Percentiles rank a stretch among this genome's conserved stretches.
These are phyloP conservation scores for Fusarium hainanense DNA, from an alignment of 2,329 filamentous ascomycete genomes.

Conservation along the genomic window DNA sequence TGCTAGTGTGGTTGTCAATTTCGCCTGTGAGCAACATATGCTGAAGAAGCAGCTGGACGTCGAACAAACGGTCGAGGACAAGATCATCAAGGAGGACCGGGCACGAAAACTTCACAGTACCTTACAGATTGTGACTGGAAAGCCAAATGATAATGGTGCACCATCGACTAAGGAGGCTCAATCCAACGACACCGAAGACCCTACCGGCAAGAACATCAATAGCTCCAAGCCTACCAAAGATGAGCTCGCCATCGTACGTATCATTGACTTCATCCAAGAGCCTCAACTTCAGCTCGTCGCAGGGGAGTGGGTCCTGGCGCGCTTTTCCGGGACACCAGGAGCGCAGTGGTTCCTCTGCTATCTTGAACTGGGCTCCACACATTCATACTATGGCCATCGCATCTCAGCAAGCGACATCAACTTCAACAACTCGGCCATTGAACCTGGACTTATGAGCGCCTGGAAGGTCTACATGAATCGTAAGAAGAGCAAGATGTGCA, in stretches of 20 bases:
- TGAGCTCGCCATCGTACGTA: neutral
- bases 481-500: constrained; percentile 15
- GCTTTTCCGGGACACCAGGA: neutral
- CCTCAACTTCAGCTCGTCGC: constrained; percentile 3
- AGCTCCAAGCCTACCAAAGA: constrained; percentile 1
- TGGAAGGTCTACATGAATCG: constrained; percentile 2
- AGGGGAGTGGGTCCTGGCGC: constrained; percentile 1
- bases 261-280: constrained; percentile 4
- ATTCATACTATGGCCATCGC: constrained; percentile 2
- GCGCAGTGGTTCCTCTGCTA: constrained; percentile 10
- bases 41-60: constrained; percentile 1
- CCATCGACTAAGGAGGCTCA: neutral
- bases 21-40: neutral
- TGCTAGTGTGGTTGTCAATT: constrained; percentile 8
- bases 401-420: neutral
- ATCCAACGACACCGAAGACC: neutral
- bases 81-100: neutral
- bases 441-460: neutral
- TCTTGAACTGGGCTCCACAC: constrained; percentile 1
- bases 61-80: constrained; percentile 5
- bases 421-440: neutral
- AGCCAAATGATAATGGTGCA: neutral
- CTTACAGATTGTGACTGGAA: neutral
- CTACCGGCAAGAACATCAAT: neutral
- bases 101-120: neutral